phyloP scores from a whole-genome alignment of 441 rosid species.

The Erodium texanum region DNA sequence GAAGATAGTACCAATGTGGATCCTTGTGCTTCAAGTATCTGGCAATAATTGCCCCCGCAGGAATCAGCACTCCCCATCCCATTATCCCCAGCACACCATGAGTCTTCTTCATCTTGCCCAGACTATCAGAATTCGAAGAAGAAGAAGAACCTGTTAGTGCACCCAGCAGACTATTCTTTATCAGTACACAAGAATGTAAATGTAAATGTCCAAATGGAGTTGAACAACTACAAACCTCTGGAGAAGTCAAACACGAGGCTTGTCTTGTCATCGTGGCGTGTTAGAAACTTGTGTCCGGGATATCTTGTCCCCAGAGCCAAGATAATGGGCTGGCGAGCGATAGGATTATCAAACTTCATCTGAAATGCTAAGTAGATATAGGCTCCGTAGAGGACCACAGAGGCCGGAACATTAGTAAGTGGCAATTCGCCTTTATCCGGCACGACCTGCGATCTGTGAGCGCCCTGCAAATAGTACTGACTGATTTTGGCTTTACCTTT shows the following conservation, averaged over 20 bases:
- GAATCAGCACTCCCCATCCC: constrained; percentile 77
- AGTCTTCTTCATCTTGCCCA: constrained; percentile 39
- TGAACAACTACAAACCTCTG: constrained; percentile 33
- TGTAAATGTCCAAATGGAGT: background rate
- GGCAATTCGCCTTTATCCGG: constrained; percentile 72
- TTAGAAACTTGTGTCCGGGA: constrained; percentile 46
- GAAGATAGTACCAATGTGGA: constrained; percentile 82
- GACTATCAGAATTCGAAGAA: constrained; percentile 9
- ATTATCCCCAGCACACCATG: constrained; percentile 66
- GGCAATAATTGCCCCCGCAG: constrained; percentile 62
- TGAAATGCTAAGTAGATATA: constrained; percentile 73
- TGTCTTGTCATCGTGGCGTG: constrained; percentile 63
- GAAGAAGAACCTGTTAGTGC: constrained; percentile 37
- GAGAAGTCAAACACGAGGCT: constrained; percentile 61
- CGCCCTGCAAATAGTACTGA: constrained; percentile 68
- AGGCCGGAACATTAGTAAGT: constrained; percentile 58
- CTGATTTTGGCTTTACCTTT: constrained; percentile 69
- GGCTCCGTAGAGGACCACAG: constrained; percentile 63
- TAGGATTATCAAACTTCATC: constrained; percentile 41
- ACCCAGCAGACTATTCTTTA: too few relatives aligned
- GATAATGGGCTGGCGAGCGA: constrained; percentile 50
- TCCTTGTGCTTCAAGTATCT: constrained; percentile 77
- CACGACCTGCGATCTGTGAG: constrained; percentile 46
- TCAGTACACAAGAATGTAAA: too few relatives aligned
- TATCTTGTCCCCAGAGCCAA: constrained; percentile 55